Evolutionary conservation across 306 rosid species (phyloP).

Genomic region (Dalbergia cochinchinensis): DNA sequence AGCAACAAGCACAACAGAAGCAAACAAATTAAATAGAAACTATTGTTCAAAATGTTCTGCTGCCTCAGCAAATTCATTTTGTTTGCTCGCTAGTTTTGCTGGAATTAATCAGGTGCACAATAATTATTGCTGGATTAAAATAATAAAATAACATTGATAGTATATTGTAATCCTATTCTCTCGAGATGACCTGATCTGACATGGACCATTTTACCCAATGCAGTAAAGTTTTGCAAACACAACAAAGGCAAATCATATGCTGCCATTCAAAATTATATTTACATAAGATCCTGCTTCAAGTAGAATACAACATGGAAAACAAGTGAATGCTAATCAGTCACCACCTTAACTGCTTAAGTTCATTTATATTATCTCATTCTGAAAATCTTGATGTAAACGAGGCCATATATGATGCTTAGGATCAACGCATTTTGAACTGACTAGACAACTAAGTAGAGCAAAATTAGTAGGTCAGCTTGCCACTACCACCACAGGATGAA

Average conservation of each 20-base stretch:
- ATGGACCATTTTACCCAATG: conserved; percentile 10
- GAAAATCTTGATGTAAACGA: conserved; percentile 37
- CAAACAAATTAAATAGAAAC: conserved; percentile 13
- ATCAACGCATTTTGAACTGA: conserved; percentile 1
- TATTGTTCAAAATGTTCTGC: neutral
- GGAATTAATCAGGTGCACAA: neutral
- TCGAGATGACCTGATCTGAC: neutral
- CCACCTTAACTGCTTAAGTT: conserved; percentile 14
- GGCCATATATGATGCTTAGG: conserved; percentile 17
- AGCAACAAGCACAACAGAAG: conserved; percentile 26
- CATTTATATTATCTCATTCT: conserved; percentile 37
- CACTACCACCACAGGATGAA: conserved; percentile 78
- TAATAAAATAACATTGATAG: neutral
- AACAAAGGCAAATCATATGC: conserved; percentile 34
- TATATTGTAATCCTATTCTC: conserved; percentile 16
- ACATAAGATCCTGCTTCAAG: conserved; percentile 37
- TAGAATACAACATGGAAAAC: neutral
- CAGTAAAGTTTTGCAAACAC: conserved; percentile 23
- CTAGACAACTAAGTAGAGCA: conserved; percentile 3
- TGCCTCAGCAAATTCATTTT: neutral
- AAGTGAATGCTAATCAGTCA: conserved; percentile 29
- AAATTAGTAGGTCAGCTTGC: conserved; percentile 69
- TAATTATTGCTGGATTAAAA: too few relatives aligned
- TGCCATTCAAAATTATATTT: conserved; percentile 26
- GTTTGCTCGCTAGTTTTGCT: neutral